These are phyloP conservation scores for Lippia alba DNA, from an alignment of 305 asterid species.

Conservation along the genomic window DNA sequence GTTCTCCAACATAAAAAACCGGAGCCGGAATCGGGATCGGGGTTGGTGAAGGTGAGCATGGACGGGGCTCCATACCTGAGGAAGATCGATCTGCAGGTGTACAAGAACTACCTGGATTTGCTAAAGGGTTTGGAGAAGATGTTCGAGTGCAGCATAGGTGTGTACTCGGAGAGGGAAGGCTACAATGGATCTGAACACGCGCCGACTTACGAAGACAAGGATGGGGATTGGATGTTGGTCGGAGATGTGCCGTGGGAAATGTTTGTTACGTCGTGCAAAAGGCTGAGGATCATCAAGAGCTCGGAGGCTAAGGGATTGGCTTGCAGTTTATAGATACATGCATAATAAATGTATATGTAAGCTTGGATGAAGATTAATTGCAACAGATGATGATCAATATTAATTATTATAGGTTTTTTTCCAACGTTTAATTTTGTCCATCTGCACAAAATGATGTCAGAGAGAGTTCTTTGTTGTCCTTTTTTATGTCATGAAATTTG, in stretches of 20 bases:
- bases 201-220: slow-evolving; percentile 90
- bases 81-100: slow-evolving; percentile 67
- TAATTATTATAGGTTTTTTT: too few relatives aligned
- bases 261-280: slow-evolving; percentile 76
- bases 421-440: too few relatives aligned
- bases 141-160: slow-evolving; percentile 85
- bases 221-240: slow-evolving; percentile 97
- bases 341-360: too few relatives aligned
- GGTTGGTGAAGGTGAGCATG: slow-evolving; percentile 89
- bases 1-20: slow-evolving; percentile 41
- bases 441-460: slow-evolving; percentile 36
- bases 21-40: slow-evolving; percentile 57
- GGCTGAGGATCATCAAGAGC: slow-evolving; percentile 78
- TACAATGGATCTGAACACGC: slow-evolving; percentile 70
- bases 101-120: slow-evolving; percentile 63
- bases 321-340: slow-evolving; percentile 43
- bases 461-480: slow-evolving; percentile 15
- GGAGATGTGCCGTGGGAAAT: slow-evolving; percentile 98
- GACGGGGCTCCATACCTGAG: slow-evolving; percentile 93
- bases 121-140: slow-evolving; percentile 69
- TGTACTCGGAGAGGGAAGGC: slow-evolving; percentile 77
- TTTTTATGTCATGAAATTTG: slow-evolving; percentile 6
- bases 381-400: neutral
- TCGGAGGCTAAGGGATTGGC: slow-evolving; percentile 83
- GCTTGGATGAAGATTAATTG: neutral